phyloP scores from a whole-genome alignment of 2,329 filamentous ascomycete species.

The Penicillium sp. region DNA sequence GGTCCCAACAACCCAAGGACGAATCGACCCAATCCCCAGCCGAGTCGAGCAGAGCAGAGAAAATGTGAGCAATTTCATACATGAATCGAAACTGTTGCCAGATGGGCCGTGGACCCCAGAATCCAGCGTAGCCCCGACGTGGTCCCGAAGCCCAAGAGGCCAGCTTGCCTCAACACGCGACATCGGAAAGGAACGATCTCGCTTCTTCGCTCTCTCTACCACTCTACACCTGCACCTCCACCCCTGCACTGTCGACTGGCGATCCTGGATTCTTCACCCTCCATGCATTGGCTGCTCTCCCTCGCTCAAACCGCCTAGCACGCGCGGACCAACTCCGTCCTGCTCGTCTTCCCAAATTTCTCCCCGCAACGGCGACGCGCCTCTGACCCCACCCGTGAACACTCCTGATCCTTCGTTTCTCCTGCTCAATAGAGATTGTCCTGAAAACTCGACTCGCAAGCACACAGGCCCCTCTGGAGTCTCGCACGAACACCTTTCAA shows the following conservation, averaged over 20 bases:
- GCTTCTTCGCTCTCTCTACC: background rate
- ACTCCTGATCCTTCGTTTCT: background rate
- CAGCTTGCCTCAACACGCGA: constrained; percentile 22
- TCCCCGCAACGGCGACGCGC: background rate
- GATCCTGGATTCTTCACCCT: constrained; percentile 9
- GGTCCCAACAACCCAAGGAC: too few relatives aligned
- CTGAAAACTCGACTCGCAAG: too few relatives aligned
- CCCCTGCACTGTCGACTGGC: background rate
- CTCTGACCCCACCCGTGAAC: background rate
- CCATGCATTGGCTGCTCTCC: constrained; percentile 14
- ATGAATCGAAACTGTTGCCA: too few relatives aligned
- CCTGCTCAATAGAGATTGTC: too few relatives aligned
- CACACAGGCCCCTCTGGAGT: too few relatives aligned
- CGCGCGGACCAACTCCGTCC: background rate
- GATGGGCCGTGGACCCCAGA: too few relatives aligned
- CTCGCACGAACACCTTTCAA: constrained; percentile 20
- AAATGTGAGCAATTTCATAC: too few relatives aligned
- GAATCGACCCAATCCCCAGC: too few relatives aligned
- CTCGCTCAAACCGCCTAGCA: background rate
- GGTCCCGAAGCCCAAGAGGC: constrained; percentile 11
- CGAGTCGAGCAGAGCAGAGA: too few relatives aligned
- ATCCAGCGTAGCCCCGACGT: background rate
- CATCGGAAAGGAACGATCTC: too few relatives aligned
- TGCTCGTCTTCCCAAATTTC: background rate
- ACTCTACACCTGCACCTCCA: constrained; percentile 7